Evolutionary conservation across 306 rosid species (phyloP).

Genomic region (Fagus sylvatica): DNA sequence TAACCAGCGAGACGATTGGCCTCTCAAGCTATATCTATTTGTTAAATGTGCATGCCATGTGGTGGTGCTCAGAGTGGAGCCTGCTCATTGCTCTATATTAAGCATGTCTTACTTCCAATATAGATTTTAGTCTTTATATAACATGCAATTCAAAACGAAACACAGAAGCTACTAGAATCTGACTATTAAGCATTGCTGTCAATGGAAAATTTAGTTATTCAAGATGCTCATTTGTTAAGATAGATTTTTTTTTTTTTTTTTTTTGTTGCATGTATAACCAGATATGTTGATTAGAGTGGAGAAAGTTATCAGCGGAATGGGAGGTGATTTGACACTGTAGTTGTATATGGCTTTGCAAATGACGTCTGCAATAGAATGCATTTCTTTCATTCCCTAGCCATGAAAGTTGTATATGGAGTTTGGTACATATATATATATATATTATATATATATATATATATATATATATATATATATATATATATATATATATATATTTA

Average conservation of each 20-base stretch:
- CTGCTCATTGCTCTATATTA: not conserved
- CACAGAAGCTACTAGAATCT: too few relatives aligned
- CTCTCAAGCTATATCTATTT: too few relatives aligned
- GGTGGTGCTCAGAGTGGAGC: not conserved
- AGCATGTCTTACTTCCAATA: not conserved
- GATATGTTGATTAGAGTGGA: slow-evolving; percentile 88
- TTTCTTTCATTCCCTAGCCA: slow-evolving; percentile 4
- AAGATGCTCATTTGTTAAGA: not conserved
- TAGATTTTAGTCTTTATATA: too few relatives aligned
- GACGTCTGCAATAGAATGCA: slow-evolving; percentile 24
- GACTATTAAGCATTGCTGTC: not conserved
- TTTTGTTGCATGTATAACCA: slow-evolving; percentile 22
- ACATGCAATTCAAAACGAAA: too few relatives aligned
- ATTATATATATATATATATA: not conserved
- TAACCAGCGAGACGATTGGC: too few relatives aligned
- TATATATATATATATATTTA: not conserved
- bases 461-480: not conserved
- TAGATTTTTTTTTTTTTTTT: not conserved
- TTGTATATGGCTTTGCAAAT: slow-evolving; percentile 24
- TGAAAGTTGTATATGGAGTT: not conserved
- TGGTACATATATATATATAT: not conserved
- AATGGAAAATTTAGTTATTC: not conserved
- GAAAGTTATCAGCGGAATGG: slow-evolving; percentile 68
- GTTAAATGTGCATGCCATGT: too few relatives aligned
- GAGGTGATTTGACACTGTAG: slow-evolving; percentile 57